These are phyloP conservation scores for Peniophora sp. DNA, from an alignment of 1,284 basidiomycete genomes.

Conservation along the genomic window DNA sequence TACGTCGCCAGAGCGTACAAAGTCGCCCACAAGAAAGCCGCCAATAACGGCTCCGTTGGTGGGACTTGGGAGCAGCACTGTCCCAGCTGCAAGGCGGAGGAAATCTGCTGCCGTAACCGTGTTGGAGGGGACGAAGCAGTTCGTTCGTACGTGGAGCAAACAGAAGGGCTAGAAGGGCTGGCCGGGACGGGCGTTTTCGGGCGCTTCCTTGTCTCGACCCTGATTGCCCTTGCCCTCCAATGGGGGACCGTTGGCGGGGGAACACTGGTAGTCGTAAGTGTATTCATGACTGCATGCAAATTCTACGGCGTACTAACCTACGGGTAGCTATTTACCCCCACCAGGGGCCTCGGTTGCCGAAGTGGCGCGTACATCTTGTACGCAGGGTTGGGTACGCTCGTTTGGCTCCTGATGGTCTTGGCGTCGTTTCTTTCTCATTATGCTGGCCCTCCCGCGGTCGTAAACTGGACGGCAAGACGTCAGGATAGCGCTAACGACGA, in stretches of 20 bases:
- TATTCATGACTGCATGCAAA: neutral
- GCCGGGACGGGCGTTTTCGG: conserved; percentile 21
- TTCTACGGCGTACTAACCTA: neutral
- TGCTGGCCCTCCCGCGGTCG: conserved; percentile 3
- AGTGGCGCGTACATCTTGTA: conserved; percentile 30
- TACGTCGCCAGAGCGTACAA: conserved; percentile 20
- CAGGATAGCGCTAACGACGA: neutral
- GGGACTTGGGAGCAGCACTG: neutral
- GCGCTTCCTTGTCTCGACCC: conserved; percentile 23
- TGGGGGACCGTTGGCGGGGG: neutral
- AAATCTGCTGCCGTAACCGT: neutral
- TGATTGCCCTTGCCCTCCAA: conserved; percentile 10
- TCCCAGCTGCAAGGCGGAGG: neutral
- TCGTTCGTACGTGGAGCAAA: neutral
- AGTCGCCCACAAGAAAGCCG: conserved; percentile 12
- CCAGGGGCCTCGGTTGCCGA: conserved; percentile 30
- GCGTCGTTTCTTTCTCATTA: conserved; percentile 29
- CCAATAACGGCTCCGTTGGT: neutral
- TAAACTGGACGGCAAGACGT: neutral
- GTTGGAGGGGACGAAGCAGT: neutral
- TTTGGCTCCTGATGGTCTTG: conserved; percentile 28
- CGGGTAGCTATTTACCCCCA: conserved; percentile 23
- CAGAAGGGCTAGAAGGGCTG: conserved; percentile 29
- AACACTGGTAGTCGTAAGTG: neutral
- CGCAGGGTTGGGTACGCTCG: conserved; percentile 24